Conservation (phyloP, 306 rosid species). For the Lathyrus aphaca region DNA sequence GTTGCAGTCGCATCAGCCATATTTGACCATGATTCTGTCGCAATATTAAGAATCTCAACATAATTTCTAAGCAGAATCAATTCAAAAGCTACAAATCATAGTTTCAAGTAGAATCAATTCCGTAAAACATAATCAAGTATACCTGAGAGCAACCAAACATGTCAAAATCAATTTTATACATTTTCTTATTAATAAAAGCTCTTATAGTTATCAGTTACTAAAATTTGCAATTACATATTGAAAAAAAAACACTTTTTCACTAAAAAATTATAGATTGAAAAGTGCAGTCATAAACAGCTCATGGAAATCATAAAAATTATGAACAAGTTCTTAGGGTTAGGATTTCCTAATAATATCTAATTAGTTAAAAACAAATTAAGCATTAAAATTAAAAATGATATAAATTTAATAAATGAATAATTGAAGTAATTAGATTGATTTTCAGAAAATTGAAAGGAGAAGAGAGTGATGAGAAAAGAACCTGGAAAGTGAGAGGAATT, state of each 20-base stretch:
- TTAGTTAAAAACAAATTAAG: neutral
- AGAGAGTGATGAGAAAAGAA: conserved; percentile 30
- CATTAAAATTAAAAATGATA: neutral
- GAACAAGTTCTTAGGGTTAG: conserved; percentile 2
- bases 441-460: conserved; percentile 21
- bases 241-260: neutral
- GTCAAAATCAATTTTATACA: too few species aligned
- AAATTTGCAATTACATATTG: neutral
- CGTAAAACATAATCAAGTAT: too few species aligned
- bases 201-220: neutral
- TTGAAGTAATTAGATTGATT: neutral
- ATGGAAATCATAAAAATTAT: neutral
- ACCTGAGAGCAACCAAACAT: too few species aligned
- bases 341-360: neutral
- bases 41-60: neutral
- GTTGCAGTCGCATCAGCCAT: neutral
- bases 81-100: too few species aligned
- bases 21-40: neutral
- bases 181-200: neutral
- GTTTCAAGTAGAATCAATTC: too few species aligned
- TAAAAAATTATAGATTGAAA: neutral
- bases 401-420: neutral
- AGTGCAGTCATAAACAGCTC: neutral
- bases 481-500: conserved; percentile 35
- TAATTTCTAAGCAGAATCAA: too few species aligned